Evolutionary conservation across 83 land plant genomes (phyloP), one percentile per base, ranked within the genome.

Genomic region (Thuja plicata): DNA sequence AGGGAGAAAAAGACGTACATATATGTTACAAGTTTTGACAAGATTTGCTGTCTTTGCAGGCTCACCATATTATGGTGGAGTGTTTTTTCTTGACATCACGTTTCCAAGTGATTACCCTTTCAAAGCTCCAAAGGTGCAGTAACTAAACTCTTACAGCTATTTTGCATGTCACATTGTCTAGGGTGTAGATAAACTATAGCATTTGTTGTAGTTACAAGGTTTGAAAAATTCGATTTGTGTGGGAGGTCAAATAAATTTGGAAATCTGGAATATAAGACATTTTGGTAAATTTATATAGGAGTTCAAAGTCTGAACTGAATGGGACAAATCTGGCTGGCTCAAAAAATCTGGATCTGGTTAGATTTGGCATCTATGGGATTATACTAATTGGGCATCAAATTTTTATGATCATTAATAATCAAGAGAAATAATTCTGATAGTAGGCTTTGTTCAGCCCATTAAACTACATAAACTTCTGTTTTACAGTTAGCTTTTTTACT

Each of bases 101-200:
- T 97, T 98, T 89, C 99, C 99, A 27, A 91, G 78, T 90, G 99
- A 98, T 87, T 98, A 98, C 90, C 99, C 99, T 32, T 98, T 98
- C 91, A 95, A 98, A 74, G 98, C 99, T 92, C 99, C 99, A 30
- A 93, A 96, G 99, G 99, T 97, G 90, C 38, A 70, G 10, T 8
- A 50, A 50, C 71, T 71, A 80, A 24, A 50, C 40, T 43, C 89
- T 88, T 32, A 12, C 41, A 60, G 24, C 8, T 41, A 34, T 27
- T 82, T 43, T 74, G 35, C 79, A 76, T 76, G 16, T 34, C 79
- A 66, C 73, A 76, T 35, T 76, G 38, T 76, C 4, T 34, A 32
- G 40, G 79, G 1, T 76, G 16, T 35, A 76, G 38, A 32, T 76
- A 35, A 13, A 76, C 35, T 27, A 32, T 27, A n/a, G 19, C 17